Evolutionary conservation across 2,329 filamentous ascomycete species (phyloP).

Genomic region (Xylaria sp.): DNA sequence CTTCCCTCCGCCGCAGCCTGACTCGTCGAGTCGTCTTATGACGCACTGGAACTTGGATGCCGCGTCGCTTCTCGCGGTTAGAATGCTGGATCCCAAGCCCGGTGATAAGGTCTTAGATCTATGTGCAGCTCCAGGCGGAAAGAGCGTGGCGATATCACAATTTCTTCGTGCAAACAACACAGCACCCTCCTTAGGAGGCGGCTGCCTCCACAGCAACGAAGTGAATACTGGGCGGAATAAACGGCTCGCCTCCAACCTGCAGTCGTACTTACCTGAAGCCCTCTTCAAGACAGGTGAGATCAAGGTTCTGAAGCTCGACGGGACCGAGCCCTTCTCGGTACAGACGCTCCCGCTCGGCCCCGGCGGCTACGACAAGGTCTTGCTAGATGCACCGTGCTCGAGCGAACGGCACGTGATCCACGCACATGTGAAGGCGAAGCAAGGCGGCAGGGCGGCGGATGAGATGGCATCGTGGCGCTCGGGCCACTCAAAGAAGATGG

Average conservation of each 20-base stretch:
- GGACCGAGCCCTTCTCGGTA: constrained; percentile 42
- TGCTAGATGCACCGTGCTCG: constrained; percentile 56
- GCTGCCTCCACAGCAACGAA: constrained; percentile 54
- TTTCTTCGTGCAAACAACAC: constrained; percentile 43
- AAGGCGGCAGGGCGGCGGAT: constrained; percentile 48
- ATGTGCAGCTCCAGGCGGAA: constrained; percentile 51
- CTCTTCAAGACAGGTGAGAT: constrained; percentile 42
- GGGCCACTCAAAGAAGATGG: constrained; percentile 51
- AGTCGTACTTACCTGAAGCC: constrained; percentile 42
- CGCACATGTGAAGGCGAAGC: constrained; percentile 48
- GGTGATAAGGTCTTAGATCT: constrained; percentile 54
- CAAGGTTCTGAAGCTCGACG: constrained; percentile 45
- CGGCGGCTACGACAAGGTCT: constrained; percentile 54
- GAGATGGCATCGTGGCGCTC: constrained; percentile 54
- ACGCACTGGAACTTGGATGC: constrained; percentile 50
- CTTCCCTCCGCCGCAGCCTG: constrained; percentile 44
- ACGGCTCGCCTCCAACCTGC: constrained; percentile 47
- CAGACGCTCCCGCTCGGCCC: constrained; percentile 46
- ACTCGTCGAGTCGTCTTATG: constrained; percentile 39
- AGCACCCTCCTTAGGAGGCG: constrained; percentile 40
- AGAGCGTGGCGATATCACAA: constrained; percentile 38
- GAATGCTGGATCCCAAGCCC: constrained; percentile 50
- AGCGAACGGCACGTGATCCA: constrained; percentile 55
- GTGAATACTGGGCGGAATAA: constrained; percentile 48
- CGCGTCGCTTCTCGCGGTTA: constrained; percentile 47